Conservation (phyloP, 352 stramenopile species). For the Pythium diclinum region DNA sequence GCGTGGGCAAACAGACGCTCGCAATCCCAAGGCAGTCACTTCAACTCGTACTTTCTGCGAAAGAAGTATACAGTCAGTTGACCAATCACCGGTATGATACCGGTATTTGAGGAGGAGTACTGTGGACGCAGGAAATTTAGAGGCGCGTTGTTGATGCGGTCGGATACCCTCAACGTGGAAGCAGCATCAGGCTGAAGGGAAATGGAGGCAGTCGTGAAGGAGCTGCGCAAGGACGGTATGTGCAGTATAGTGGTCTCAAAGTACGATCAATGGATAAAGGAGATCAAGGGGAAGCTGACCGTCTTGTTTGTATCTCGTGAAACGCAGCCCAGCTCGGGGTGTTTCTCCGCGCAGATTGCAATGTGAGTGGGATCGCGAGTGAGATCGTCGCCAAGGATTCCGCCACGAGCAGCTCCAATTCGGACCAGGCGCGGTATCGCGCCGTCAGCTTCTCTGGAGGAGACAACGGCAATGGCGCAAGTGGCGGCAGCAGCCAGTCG, state of each 20-base stretch:
- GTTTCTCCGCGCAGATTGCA: constrained; percentile 71
- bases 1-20: constrained; percentile 12
- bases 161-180: not conserved
- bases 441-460: constrained; percentile 10
- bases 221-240: constrained; percentile 76
- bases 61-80: constrained; percentile 18
- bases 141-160: not conserved
- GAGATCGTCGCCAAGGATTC: constrained; percentile 69
- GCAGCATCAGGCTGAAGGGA: not conserved
- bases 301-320: not conserved
- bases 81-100: constrained; percentile 6
- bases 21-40: constrained; percentile 19
- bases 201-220: constrained; percentile 70
- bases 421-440: constrained; percentile 22
- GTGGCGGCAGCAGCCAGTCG: constrained; percentile 43
- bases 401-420: constrained; percentile 13
- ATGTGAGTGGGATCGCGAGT: constrained; percentile 76
- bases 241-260: not conserved
- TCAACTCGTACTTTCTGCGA: constrained; percentile 25
- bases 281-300: not conserved
- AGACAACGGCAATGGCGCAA: constrained; percentile 1
- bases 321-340: constrained; percentile 63
- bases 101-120: not conserved
- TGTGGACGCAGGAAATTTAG: not conserved
- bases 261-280: not conserved